phyloP scores from a whole-genome alignment of 31 red algal genomes.

The Bonnemaisonia californica region DNA sequence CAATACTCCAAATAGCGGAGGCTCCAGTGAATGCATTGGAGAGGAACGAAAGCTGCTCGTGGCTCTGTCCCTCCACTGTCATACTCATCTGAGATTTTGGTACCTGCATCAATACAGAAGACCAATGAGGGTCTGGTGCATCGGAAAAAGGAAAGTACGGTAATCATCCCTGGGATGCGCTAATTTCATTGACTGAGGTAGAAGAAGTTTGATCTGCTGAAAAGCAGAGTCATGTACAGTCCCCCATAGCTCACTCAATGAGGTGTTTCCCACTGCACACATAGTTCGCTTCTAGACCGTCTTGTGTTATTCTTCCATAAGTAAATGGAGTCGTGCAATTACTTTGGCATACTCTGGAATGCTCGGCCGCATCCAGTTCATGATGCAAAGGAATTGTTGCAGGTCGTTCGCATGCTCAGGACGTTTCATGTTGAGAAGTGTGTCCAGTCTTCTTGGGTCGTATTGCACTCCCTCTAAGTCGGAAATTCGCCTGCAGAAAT shows the following conservation, averaged over 20 bases:
- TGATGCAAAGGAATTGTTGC: conserved; percentile 25
- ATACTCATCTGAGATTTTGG: not conserved
- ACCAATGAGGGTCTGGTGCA: conserved; percentile 27
- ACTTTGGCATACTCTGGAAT: conserved; percentile 21
- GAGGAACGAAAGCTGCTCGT: conserved; percentile 31
- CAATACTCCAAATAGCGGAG: not conserved
- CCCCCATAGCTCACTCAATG: conserved; percentile 24
- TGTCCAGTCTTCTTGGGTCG: conserved; percentile 5
- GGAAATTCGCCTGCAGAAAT: conserved; percentile 14
- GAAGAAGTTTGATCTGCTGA: conserved; percentile 21
- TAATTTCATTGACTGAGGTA: not conserved
- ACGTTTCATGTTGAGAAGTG: not conserved
- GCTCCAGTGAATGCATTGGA: conserved; percentile 27
- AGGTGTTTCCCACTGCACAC: conserved; percentile 9
- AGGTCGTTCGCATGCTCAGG: conserved; percentile 12
- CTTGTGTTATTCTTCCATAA: not conserved
- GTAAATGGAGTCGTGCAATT: not conserved
- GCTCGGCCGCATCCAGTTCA: conserved; percentile 6
- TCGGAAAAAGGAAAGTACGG: conserved; percentile 28
- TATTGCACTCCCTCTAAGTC: not conserved
- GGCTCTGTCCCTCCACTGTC: not conserved
- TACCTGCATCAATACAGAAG: conserved; percentile 9
- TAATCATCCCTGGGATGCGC: not conserved
- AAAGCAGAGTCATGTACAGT: conserved; percentile 22
- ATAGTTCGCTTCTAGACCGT: conserved; percentile 7